Evolutionary conservation across 768 basidiomycete genomes (phyloP), one percentile per base, ranked within the genome.

Genomic region (Lactarius vividus): DNA sequence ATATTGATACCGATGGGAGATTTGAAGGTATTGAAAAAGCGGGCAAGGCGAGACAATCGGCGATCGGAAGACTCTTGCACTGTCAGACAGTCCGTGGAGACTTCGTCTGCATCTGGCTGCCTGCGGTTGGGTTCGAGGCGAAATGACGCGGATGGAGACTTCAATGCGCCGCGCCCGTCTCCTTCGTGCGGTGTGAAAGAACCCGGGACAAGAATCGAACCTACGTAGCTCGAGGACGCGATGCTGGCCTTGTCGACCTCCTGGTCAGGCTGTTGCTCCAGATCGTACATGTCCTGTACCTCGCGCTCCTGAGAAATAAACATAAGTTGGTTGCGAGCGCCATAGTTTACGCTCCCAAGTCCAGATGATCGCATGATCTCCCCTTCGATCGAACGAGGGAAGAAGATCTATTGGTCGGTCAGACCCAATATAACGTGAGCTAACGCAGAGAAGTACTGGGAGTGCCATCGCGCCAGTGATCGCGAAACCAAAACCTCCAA

Each of bases 311-410:
- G 57, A 7, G 63, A 58, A 15, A 58, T 39, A 46, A 29, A 20
- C 28, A 26, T 44, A 26, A 57, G 16, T 15, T 29, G 37, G 28
- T 42, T 37, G 28, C 29, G 52, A 10, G 2, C 6, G 11, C 53
- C 20, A 23, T 40, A 9, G 0, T 26, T 85, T 29, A 77, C 80
- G 4, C 78, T 75, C 3, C 8, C 18, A 29, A 55, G 29, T 29
- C 31, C 28, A 63, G 18, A 33, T 7, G 56, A 9, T 46, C 62
- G 55, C 31, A 82, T 79, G 28, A 88, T 86, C 75, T 90, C 89
- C 23, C 81, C 78, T 74, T 88, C 82, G 53, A 88, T 81, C 6
- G 88, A 89, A 46, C 91, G 88, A 60, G 91, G 91, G 78, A 92
- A 93, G 81, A 93, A 93, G 40, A 92, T 89, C 89, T 91, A 67